Evolutionary conservation across 495 filamentous ascomycete genomes (phyloP).

Genomic region (Opeltia flavorubescens): DNA sequence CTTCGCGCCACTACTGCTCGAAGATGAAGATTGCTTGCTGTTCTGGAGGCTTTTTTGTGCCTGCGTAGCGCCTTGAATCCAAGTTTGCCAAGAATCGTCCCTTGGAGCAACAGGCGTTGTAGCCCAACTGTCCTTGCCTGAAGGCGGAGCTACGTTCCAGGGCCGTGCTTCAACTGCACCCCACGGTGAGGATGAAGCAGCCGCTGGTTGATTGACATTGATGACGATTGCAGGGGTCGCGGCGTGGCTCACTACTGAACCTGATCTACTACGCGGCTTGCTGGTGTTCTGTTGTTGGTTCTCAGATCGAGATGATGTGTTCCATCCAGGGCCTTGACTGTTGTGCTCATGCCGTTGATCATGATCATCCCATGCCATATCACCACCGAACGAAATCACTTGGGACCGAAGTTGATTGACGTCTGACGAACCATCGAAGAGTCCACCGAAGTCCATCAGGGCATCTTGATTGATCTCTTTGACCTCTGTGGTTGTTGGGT

Average conservation of each 20-base stretch:
- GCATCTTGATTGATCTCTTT: background rate
- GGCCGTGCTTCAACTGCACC: background rate
- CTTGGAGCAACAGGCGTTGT: too few relatives aligned
- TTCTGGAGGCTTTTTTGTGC: background rate
- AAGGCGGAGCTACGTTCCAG: background rate
- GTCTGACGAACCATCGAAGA: background rate
- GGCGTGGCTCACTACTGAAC: background rate
- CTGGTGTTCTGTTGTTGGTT: background rate
- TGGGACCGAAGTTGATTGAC: background rate
- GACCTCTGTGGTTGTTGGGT: background rate
- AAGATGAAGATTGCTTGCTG: background rate
- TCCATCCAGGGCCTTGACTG: background rate
- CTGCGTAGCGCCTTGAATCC: background rate
- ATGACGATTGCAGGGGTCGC: conserved; percentile 1
- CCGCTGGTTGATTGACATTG: background rate
- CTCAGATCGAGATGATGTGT: too few relatives aligned
- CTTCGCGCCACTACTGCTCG: too few relatives aligned
- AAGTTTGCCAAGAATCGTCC: background rate
- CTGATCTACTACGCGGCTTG: too few relatives aligned
- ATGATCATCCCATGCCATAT: conserved; percentile 2
- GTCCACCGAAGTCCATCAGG: background rate
- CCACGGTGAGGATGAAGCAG: background rate
- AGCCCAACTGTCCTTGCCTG: background rate
- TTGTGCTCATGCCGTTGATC: background rate
- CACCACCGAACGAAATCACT: background rate